phyloP scores from a whole-genome alignment of 345 rosid species.

The Citrus glauca region DNA sequence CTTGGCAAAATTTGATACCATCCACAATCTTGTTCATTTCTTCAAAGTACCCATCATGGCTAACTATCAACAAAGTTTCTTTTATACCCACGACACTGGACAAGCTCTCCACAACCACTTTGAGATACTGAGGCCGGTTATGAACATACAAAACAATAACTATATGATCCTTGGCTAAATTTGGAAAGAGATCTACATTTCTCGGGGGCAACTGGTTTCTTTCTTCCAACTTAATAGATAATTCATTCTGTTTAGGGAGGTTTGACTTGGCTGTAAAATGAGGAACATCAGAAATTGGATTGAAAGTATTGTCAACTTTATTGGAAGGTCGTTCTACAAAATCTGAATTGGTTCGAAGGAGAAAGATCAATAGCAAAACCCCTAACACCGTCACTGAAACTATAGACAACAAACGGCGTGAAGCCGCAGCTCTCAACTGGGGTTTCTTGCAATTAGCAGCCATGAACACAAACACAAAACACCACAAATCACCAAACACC shows the following conservation, averaged over 20 bases:
- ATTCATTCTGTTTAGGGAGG: constrained; percentile 52
- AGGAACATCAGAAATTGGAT: constrained; percentile 16
- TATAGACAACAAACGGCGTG: constrained; percentile 49
- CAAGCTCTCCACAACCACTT: constrained; percentile 73
- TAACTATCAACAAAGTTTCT: constrained; percentile 84
- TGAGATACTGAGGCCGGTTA: constrained; percentile 83
- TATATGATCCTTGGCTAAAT: constrained; percentile 61
- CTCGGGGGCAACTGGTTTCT: constrained; percentile 63
- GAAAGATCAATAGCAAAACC: constrained; percentile 47
- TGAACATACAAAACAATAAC: constrained; percentile 86
- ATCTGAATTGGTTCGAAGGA: constrained; percentile 38
- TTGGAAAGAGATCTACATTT: constrained; percentile 63
- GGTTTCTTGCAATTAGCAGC: constrained; percentile 54
- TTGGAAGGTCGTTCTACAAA: constrained; percentile 21
- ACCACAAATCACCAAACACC: constrained; percentile 9
- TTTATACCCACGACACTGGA: constrained; percentile 76
- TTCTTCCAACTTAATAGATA: constrained; percentile 59
- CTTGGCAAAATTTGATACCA: constrained; percentile 77
- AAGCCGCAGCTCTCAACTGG: constrained; percentile 44
- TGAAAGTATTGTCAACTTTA: constrained; percentile 27
- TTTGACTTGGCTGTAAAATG: constrained; percentile 21
- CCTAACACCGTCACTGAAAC: constrained; percentile 47
- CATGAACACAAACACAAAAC: constrained; percentile 37
- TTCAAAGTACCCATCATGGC: constrained; percentile 90
- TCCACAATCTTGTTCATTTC: constrained; percentile 83